Evolutionary conservation across 345 rosid species (phyloP), one percentile per base, ranked within the genome.

Genomic region (Geranium brycei): DNA sequence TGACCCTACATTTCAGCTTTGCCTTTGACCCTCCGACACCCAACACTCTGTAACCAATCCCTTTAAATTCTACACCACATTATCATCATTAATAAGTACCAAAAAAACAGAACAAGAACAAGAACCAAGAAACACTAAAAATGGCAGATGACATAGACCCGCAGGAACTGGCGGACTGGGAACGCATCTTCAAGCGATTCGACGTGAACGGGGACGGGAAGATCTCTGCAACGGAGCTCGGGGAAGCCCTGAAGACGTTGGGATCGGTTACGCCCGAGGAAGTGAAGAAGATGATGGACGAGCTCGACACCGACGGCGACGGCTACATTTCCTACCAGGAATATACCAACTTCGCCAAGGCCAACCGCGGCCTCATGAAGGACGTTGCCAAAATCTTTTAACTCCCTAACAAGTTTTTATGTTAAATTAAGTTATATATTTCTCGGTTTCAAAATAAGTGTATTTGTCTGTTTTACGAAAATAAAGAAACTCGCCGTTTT

Each of bases 231-330:
- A 13, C 53, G 12, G 53, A 47, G 53, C 53, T 92, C 1, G 93
- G 90, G 4, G 91, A 87, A 3, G 77, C 91, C 51, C 70, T 87
- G 64, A 85, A 87, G 80, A 67, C 79, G 7, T 90, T 89, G 0
- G 88, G 90, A 0, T 78, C 89, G 0, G 86, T 84, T 70, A 80
- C 90, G 0, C 56, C 40, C 0, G 98, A 84, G 0, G 98, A 92
- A 67, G 51, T 87, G 17, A 77, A 79, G 31, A 76, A 85, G 17
- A 92, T 89, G 98, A 92, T 92, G 98, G 79, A 75, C 0, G 96
- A 89, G 81, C 89, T 92, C 23, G 98, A 92, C 62, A 87, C 93
- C 0, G 87, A 92, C 23, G 96, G 96, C 3, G 95, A 92, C 62
- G 98, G 98, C 6, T 80, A 30, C 81, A 92, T 92, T 35, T 89